These are phyloP conservation scores for Lolium rigidum DNA, from an alignment of 176 grass and related monocot species.

Conservation along the genomic window DNA sequence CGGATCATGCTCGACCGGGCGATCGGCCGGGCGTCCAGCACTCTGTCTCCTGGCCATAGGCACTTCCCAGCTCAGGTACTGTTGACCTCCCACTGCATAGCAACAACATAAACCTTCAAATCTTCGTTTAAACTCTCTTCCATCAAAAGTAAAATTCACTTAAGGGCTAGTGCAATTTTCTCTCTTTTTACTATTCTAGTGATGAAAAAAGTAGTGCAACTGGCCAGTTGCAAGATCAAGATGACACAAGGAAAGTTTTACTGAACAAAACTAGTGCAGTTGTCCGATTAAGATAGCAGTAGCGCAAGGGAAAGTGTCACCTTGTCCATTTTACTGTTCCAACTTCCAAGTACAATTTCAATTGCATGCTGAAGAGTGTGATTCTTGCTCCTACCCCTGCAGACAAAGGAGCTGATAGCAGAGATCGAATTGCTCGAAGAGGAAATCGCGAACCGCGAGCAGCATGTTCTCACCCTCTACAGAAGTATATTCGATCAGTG, in stretches of 20 bases:
- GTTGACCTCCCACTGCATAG: background rate
- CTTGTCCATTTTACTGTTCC: background rate
- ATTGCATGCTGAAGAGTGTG: constrained; percentile 1
- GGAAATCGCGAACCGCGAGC: constrained; percentile 89
- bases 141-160: background rate
- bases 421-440: constrained; percentile 97
- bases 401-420: constrained; percentile 87
- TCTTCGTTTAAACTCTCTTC: background rate
- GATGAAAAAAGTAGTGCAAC: background rate
- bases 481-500: constrained; percentile 97
- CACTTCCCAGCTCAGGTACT: constrained; percentile 84
- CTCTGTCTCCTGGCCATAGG: constrained; percentile 82
- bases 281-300: background rate
- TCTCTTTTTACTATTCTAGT: background rate
- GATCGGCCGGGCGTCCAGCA: constrained; percentile 87
- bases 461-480: constrained; percentile 95
- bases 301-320: background rate
- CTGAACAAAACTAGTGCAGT: constrained; percentile 4
- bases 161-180: background rate
- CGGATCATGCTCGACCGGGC: constrained; percentile 80
- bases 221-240: constrained; percentile 10
- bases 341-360: background rate
- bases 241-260: background rate
- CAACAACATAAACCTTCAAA: background rate
- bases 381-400: constrained; percentile 22